These are phyloP conservation scores for Tetramitus jugosus DNA, from an alignment of 208 protist species.

Conservation along the genomic window DNA sequence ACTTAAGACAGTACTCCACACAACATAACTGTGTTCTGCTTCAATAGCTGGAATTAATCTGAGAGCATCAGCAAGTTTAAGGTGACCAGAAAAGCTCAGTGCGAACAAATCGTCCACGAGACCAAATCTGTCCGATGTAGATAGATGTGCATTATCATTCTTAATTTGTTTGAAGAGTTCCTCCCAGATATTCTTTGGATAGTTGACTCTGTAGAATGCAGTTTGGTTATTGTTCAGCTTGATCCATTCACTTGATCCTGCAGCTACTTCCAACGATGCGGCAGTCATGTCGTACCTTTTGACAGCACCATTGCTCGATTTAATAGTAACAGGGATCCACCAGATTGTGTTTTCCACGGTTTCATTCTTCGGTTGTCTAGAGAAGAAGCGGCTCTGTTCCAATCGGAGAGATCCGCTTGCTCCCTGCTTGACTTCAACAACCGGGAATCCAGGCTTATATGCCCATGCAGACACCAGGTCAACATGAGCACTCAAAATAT, in stretches of 20 bases:
- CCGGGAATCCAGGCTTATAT: slow-evolving; percentile 8
- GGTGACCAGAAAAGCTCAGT: not conserved
- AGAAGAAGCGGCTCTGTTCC: not conserved
- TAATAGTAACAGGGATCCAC: slow-evolving; percentile 7
- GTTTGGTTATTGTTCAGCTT: not conserved
- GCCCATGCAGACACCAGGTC: not conserved
- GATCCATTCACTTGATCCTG: not conserved
- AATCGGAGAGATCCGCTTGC: not conserved
- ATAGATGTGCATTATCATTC: not conserved
- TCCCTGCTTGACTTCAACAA: not conserved
- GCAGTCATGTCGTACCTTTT: not conserved
- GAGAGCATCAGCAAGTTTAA: not conserved
- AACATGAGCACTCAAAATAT: slow-evolving; percentile 50
- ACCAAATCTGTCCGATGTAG: not conserved
- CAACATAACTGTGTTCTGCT: not conserved
- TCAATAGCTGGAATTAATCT: not conserved
- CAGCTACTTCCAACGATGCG: not conserved
- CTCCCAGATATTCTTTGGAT: not conserved
- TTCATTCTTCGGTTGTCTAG: no score
- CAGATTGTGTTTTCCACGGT: not conserved
- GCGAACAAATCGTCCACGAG: not conserved
- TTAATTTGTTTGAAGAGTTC: not conserved
- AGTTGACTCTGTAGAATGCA: slow-evolving; percentile 9
- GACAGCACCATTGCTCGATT: not conserved
- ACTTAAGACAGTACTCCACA: not conserved